These are phyloP conservation scores for Pythium rhizo-oryzae DNA, from an alignment of 352 stramenopile genomes.

Conservation along the genomic window DNA sequence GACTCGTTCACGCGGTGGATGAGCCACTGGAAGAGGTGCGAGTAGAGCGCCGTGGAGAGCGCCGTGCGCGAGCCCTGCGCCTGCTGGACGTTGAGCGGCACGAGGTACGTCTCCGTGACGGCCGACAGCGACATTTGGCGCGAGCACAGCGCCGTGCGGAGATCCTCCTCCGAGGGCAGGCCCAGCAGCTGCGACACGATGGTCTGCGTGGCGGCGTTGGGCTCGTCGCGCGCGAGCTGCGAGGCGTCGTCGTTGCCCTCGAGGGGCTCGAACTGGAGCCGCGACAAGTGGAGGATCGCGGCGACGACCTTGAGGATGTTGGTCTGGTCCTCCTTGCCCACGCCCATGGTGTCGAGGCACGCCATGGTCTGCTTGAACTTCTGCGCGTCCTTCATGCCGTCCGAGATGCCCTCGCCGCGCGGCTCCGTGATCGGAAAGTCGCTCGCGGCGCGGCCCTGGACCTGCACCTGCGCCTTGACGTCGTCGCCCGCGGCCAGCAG, in stretches of 20 bases:
- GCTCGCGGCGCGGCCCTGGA: conserved; percentile 69
- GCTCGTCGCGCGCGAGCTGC: conserved; percentile 50
- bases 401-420: conserved; percentile 47
- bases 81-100: conserved; percentile 85
- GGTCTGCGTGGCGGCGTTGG: conserved; percentile 50
- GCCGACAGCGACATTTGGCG: conserved; percentile 82
- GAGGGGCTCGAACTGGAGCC: conserved; percentile 61
- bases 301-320: conserved; percentile 82
- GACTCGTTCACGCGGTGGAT: conserved; percentile 89
- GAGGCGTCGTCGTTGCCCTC: conserved; percentile 72
- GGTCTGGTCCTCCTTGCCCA: conserved; percentile 68
- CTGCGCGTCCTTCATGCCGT: conserved; percentile 71
- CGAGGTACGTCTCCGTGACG: conserved; percentile 80
- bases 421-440: conserved; percentile 86
- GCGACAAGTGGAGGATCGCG: conserved; percentile 82
- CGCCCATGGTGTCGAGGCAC: conserved; percentile 78
- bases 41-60: conserved; percentile 91
- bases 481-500: conserved; percentile 70
- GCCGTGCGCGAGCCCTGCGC: conserved; percentile 78
- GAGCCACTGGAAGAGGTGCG: conserved; percentile 96
- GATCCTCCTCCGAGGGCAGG: conserved; percentile 55
- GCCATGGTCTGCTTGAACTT: conserved; percentile 73
- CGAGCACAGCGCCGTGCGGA: conserved; percentile 71
- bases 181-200: conserved; percentile 70
- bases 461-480: conserved; percentile 57